Percentiles rank a stretch among this genome's conserved stretches.
Conservation (phyloP, 805 yeast species). For the Yueomyces sp. region DNA sequence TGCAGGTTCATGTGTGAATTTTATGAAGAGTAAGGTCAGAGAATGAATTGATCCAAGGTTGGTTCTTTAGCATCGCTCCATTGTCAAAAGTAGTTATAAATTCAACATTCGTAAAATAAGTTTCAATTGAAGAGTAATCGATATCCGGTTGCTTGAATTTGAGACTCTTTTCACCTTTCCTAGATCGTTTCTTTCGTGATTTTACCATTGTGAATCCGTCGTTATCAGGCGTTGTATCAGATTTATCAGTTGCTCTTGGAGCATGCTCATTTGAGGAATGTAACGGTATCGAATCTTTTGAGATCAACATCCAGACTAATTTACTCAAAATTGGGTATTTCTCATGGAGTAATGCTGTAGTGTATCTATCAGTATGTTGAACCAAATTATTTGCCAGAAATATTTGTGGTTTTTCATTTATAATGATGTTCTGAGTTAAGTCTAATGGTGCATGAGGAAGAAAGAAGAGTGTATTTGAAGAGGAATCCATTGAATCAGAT, state of each 20-base stretch:
- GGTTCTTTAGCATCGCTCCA: constrained; percentile 11
- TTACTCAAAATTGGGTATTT: constrained; percentile 34
- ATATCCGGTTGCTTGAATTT: constrained; percentile 7
- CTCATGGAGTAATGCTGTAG: constrained; percentile 28
- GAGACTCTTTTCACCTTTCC: constrained; percentile 5
- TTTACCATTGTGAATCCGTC: constrained; percentile 15
- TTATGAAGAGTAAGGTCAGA: constrained; percentile 37
- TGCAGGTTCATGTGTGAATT: constrained; percentile 2
- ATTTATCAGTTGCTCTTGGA: not conserved
- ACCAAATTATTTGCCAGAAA: constrained; percentile 39
- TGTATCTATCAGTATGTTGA: constrained; percentile 40
- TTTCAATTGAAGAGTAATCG: constrained; percentile 10
- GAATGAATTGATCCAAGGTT: constrained; percentile 38
- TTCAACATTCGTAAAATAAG: constrained; percentile 11
- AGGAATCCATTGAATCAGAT: constrained; percentile 3
- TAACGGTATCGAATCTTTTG: too few relatives aligned
- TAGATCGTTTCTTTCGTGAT: constrained; percentile 10
- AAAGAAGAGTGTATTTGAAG: constrained; percentile 32
- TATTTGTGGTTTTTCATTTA: constrained; percentile 23
- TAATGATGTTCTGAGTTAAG: constrained; percentile 32
- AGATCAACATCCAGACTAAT: constrained; percentile 13
- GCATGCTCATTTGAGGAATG: too few relatives aligned
- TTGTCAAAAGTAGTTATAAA: constrained; percentile 13
- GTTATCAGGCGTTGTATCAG: not conserved
- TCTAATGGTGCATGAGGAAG: constrained; percentile 66